phyloP scores from a whole-genome alignment of 1,284 basidiomycete species.

The Apiotrichum domesticum region DNA sequence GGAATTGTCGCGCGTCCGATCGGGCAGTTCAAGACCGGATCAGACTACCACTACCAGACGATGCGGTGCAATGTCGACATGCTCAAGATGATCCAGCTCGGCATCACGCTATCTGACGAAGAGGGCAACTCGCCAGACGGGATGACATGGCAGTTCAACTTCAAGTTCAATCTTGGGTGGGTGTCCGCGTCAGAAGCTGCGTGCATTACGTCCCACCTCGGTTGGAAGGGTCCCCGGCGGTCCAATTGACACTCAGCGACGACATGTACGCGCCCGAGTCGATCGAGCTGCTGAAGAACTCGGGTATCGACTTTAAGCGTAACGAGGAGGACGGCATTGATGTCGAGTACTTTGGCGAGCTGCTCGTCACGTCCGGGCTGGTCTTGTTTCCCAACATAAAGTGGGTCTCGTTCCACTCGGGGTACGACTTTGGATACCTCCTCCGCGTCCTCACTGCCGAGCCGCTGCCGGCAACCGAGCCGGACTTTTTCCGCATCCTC shows the following conservation, averaged over 20 bases:
- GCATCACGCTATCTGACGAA: constrained; percentile 89
- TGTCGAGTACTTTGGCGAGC: constrained; percentile 92
- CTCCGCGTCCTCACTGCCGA: constrained; percentile 87
- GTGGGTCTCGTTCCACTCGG: constrained; percentile 99
- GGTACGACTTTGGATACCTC: constrained; percentile 98
- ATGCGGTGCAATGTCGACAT: constrained; percentile 99
- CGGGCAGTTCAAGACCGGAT: constrained; percentile 90
- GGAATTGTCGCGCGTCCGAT: constrained; percentile 97
- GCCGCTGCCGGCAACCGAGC: constrained; percentile 81
- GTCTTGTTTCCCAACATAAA: constrained; percentile 83
- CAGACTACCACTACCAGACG: constrained; percentile 99
- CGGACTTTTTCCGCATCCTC: constrained; percentile 82
- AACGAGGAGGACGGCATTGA: constrained; percentile 88
- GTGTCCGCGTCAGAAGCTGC: constrained; percentile 27
- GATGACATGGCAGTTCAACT: constrained; percentile 99
- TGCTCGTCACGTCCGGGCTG: constrained; percentile 91
- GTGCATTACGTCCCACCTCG: too few species aligned
- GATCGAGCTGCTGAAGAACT: constrained; percentile 87
- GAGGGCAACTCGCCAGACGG: constrained; percentile 84
- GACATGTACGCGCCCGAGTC: constrained; percentile 99
- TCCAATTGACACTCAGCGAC: constrained; percentile 53
- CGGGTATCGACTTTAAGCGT: constrained; percentile 90
- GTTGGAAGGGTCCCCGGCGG: too few species aligned
- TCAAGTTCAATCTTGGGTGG: constrained; percentile 83
- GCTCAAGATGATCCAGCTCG: constrained; percentile 95